phyloP scores from a whole-genome alignment of 192 early-diverging fungal species.

The Coemansia sp. region DNA sequence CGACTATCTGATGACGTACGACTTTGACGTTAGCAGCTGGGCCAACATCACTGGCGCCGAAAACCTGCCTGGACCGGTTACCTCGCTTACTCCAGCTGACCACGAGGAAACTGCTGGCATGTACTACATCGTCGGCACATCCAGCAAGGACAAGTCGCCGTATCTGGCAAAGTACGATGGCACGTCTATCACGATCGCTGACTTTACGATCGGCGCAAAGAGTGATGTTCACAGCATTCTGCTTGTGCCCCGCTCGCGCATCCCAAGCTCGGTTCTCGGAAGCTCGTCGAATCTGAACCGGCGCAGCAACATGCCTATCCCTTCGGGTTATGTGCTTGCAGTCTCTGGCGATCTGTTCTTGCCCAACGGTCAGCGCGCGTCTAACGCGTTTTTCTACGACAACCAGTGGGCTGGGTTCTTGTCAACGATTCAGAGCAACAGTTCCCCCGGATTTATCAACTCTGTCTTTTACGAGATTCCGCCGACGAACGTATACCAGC shows the following conservation, averaged over 20 bases:
- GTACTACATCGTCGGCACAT: conserved; percentile 38
- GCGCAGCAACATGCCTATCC: conserved; percentile 21
- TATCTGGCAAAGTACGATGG: conserved; percentile 60
- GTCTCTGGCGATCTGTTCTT: conserved; percentile 41
- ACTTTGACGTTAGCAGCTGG: conserved; percentile 53
- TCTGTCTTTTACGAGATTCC: conserved; percentile 49
- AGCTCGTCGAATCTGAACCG: conserved; percentile 15
- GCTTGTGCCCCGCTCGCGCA: conserved; percentile 34
- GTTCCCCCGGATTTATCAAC: conserved; percentile 34
- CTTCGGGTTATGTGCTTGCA: conserved; percentile 38
- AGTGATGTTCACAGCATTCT: conserved; percentile 32
- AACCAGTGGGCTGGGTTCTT: conserved; percentile 48
- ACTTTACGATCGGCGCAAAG: conserved; percentile 23
- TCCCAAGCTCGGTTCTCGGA: conserved; percentile 38
- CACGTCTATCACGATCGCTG: conserved; percentile 27
- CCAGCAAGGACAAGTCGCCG: conserved; percentile 19
- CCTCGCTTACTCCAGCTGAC: conserved; percentile 43
- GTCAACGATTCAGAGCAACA: conserved; percentile 42
- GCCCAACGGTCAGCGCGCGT: conserved; percentile 28
- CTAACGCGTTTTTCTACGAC: conserved; percentile 45
- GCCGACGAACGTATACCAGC: conserved; percentile 46
- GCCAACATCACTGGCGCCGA: conserved; percentile 37
- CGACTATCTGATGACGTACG: conserved; percentile 51
- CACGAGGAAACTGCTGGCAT: conserved; percentile 12
- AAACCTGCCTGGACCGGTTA: conserved; percentile 54